Base-by-base conservation (phyloP, 345 rosid species). In the Cardamine chenopodiifolia region DNA sequence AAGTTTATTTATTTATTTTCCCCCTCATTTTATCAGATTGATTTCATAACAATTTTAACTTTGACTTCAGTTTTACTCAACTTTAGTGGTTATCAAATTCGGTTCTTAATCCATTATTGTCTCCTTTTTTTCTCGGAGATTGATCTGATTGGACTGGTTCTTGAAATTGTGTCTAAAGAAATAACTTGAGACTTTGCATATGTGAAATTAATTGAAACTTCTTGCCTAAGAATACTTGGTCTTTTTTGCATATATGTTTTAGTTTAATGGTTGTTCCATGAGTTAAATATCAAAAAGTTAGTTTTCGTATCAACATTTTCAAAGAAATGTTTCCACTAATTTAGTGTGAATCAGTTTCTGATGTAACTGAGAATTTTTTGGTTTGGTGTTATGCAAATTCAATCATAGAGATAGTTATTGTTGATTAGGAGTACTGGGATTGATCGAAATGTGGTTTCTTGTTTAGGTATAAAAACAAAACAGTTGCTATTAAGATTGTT, bases 401-500 rank as follows among this genome's bases (percentile, higher is more conserved):
- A 62, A 4, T 44, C 37, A 25, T 9, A 25, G 14, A 5, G 53
- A 62, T 20, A 37, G 3, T 37, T 60, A 7, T 11, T 52, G 49
- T 25, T 25, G 29, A 28, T 28, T 28, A 35, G 22, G 17, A 54
- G 40, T 25, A 0, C 23, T 25, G 3, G 20, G 50, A 48, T n/a
- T 71, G 12, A 72, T 42, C 2, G 2, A 65, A 66, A 8, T 69
- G 8, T 48, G 7, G 7, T 62, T 68, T 62, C 66, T 59, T 72
- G 54, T 73, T 42, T 64, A 95, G 97, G 83, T 95, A 95, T 68
- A 89, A 78, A 57, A 84, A 88, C 75, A 91, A 85, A 75, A 96
- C 60, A 73, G 99, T 96, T 75, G 98, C 99, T 5, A 85, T 96
- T 29, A 96, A 96, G 82, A 73, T 96, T 71, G 81, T 90, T 56